Percentiles rank a stretch among this genome's conserved stretches.
Conservation (phyloP, 1,284 basidiomycete genomes). For the Amylostereum chailletii region DNA sequence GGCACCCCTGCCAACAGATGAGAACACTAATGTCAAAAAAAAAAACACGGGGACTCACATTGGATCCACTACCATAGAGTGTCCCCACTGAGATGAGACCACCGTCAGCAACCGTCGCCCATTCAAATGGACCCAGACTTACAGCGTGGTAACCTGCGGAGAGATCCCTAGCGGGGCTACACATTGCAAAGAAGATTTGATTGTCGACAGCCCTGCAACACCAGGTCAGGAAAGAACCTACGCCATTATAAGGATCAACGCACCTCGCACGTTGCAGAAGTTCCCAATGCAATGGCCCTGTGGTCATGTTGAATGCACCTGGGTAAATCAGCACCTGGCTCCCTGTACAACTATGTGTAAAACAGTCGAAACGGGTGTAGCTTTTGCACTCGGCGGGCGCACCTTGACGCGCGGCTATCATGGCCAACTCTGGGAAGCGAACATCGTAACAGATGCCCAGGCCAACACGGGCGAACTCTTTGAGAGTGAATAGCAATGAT, state of each 20-base stretch:
- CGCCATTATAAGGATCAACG: slow-evolving; percentile 9
- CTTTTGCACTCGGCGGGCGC: slow-evolving; percentile 6
- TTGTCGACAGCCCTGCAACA: slow-evolving; percentile 82
- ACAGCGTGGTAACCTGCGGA: slow-evolving; percentile 82
- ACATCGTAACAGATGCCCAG: slow-evolving; percentile 90
- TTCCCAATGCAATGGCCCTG: slow-evolving; percentile 96
- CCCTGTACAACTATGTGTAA: slow-evolving; percentile 34
- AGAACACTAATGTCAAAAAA: slow-evolving; percentile 8
- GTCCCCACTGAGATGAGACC: slow-evolving; percentile 64
- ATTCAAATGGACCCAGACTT: slow-evolving; percentile 20
- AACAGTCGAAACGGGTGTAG: too few relatives aligned
- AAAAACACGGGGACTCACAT: slow-evolving; percentile 43
- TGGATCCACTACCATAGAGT: slow-evolving; percentile 85
- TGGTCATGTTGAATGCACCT: slow-evolving; percentile 84
- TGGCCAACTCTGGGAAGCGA: slow-evolving; percentile 92
- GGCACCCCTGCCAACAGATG: slow-evolving; percentile 50
- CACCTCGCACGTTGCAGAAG: slow-evolving; percentile 83
- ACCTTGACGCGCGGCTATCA: slow-evolving; percentile 87
- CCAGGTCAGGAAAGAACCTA: background rate
- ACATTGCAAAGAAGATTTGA: slow-evolving; percentile 92
- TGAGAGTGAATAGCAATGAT: background rate
- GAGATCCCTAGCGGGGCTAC: slow-evolving; percentile 87
- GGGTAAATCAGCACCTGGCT: slow-evolving; percentile 91
- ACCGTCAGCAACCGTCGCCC: background rate
- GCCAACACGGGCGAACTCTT: slow-evolving; percentile 85